Evolutionary conservation across 2,329 filamentous ascomycete species (phyloP).

Genomic region (Colletotrichum karsti): DNA sequence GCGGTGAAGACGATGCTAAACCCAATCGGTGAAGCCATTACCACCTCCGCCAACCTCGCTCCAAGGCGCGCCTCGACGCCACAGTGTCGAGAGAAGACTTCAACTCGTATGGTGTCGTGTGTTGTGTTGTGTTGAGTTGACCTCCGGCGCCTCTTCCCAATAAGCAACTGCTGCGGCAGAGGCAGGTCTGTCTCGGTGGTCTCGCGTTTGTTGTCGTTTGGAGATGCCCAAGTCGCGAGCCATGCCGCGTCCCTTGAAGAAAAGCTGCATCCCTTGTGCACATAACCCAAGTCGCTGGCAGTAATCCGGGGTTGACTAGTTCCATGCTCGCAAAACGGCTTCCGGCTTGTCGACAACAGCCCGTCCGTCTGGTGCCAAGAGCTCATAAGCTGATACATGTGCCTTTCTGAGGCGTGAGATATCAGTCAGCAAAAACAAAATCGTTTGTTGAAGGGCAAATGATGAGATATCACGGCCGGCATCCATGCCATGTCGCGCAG

Average conservation of each 20-base stretch:
- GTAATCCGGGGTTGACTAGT: conserved; percentile 22
- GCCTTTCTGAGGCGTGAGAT: neutral
- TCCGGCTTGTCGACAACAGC: neutral
- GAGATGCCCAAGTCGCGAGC: neutral
- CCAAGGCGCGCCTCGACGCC: conserved; percentile 26
- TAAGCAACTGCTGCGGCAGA: neutral
- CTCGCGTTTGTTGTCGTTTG: neutral
- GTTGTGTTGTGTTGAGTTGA: too few species aligned
- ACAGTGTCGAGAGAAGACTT: conserved; percentile 15
- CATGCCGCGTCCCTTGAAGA: neutral
- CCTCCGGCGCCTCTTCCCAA: neutral
- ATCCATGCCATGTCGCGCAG: conserved; percentile 11
- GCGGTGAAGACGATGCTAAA: conserved; percentile 32
- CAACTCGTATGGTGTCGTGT: too few species aligned
- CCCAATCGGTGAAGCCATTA: conserved; percentile 28
- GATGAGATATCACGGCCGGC: neutral
- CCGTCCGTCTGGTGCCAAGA: neutral
- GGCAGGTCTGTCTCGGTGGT: conserved; percentile 9
- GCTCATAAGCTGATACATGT: neutral
- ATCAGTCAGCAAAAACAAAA: neutral
- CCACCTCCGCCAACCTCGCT: conserved; percentile 22
- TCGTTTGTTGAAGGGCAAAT: neutral
- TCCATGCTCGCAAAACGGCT: neutral
- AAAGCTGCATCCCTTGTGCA: neutral
- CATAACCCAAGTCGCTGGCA: neutral